Evolutionary conservation across 202 grass and related monocot species (phyloP), one percentile per base, ranked within the genome.

Genomic region (Thinopyrum obtusiflorum): DNA sequence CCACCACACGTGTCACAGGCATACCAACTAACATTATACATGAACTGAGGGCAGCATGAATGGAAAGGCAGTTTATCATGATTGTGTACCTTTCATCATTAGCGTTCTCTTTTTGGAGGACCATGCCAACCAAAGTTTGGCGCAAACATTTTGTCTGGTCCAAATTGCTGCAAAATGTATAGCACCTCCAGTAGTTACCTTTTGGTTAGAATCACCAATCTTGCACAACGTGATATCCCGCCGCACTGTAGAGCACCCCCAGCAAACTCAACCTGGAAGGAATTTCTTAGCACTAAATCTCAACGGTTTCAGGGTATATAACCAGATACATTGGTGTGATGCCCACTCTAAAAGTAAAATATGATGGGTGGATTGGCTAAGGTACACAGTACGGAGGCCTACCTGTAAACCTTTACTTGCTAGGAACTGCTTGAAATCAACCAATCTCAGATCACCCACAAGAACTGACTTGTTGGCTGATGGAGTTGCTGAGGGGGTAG

Each of bases 401-500:
- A 94, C 92, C 89, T 98, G 95, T 60, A 92, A 78, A 2, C 92
- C 90, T 89, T 95, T 93, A 85, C 83, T 86, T 82, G 86, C 80
- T 70, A 92, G 93, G 80, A 92, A 84, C 75, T 95, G 95, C 90
- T 98, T 98, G 88, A 97, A 98, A 93, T 98, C 91, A 49, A 89
- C 88, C 74, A 98, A 61, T 77, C 93, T 98, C 42, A 98, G 76
- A 88, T 95, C 95, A 75, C 89, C 95, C 39, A 93, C 84, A 57
- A 93, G 92, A 86, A 98, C 95, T 62, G 92, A 85, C 29, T 97
- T 95, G 80, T 95, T 91, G 64, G 77, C 24, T 89, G 87, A 86
- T 28, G 76, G 87, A 15, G 71, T 66, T 53, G 89, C 84, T 11
- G 89, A 78, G 8, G 86, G 85, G 90, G 81, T 28, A 94, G 74